phyloP scores from a whole-genome alignment of 257 asterid species.

The Solanum dulcamara region DNA sequence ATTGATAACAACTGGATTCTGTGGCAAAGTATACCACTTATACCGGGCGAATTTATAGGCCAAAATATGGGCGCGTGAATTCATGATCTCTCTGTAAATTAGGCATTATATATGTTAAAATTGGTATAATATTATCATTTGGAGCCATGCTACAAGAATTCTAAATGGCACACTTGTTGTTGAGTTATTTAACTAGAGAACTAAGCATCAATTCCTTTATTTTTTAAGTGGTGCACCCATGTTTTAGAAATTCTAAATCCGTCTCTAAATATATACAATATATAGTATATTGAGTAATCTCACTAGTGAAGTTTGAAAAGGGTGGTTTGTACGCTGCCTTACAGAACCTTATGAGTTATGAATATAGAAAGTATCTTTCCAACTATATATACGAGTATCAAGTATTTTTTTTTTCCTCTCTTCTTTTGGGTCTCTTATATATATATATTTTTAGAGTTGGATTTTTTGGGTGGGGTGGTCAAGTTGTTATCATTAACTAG shows the following conservation, averaged over 20 bases:
- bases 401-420: background rate
- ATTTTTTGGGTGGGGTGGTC: background rate
- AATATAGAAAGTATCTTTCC: background rate
- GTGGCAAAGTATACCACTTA: background rate
- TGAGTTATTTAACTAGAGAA: background rate
- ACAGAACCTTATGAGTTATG: background rate
- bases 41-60: background rate
- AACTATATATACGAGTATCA: background rate
- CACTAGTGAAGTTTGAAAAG: background rate
- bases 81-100: background rate
- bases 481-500: background rate
- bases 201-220: background rate
- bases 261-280: background rate
- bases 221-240: background rate
- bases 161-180: background rate
- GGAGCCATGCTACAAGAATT: background rate
- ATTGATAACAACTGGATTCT: background rate
- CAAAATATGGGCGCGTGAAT: too few species aligned
- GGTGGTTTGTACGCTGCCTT: fast-evolving
- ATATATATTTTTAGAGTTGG: background rate
- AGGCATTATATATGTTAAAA: background rate
- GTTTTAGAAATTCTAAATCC: background rate
- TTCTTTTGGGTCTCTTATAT: background rate
- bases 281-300: background rate
- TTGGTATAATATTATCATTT: background rate